Conservation (phyloP, 2,329 filamentous ascomycete species). For the Neonectria hederae region DNA sequence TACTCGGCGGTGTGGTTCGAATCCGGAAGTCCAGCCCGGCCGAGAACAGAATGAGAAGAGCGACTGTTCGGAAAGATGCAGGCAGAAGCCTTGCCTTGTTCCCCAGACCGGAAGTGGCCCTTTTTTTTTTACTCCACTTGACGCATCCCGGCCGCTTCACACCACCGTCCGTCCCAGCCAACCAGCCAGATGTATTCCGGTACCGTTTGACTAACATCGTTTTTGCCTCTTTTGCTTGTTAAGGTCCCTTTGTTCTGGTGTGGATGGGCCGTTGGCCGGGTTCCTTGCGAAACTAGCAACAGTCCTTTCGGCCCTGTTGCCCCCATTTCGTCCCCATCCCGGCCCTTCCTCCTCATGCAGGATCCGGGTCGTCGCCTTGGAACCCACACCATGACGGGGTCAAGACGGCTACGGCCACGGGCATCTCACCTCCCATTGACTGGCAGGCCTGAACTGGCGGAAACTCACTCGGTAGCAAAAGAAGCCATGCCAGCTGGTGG, state of each 20-base stretch:
- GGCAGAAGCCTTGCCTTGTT: neutral
- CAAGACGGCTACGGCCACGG: neutral
- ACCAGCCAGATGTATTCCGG: neutral
- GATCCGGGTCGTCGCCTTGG: slow-evolving; percentile 36
- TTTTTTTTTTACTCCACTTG: neutral
- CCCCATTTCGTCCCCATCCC: slow-evolving; percentile 26
- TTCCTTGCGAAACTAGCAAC: slow-evolving; percentile 9
- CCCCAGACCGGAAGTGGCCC: neutral
- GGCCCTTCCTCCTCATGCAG: slow-evolving; percentile 8
- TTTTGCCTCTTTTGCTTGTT: neutral
- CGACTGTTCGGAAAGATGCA: neutral
- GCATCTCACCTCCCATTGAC: neutral
- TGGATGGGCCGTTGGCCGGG: neutral
- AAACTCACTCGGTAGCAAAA: neutral
- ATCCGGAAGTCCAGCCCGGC: slow-evolving; percentile 36
- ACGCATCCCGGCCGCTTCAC: too few species aligned
- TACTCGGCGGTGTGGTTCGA: slow-evolving; percentile 38
- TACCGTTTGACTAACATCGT: neutral
- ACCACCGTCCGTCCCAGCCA: too few species aligned
- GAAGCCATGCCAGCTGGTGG: neutral
- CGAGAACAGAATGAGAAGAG: slow-evolving; percentile 5
- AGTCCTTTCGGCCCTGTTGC: slow-evolving; percentile 27
- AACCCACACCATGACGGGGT: slow-evolving; percentile 17
- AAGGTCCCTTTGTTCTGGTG: slow-evolving; percentile 13
- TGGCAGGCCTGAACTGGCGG: neutral